Evolutionary conservation across 345 rosid genomes (phyloP), one percentile per base, ranked within the genome.

Genomic region (Garcia nutans): DNA sequence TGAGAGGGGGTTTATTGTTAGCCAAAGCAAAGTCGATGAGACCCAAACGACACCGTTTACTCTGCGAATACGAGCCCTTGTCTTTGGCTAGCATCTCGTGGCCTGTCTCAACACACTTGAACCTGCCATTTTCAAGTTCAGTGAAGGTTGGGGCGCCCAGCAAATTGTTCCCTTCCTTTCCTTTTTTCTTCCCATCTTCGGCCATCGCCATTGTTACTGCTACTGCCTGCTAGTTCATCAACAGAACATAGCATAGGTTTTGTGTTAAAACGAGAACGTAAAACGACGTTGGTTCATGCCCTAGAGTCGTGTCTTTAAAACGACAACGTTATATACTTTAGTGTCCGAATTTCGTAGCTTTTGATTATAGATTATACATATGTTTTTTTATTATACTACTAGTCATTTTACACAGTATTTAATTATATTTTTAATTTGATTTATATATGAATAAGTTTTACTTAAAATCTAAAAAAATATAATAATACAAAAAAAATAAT

Each of bases 1-100:
- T 89, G 85, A 95, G 89, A 82, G 97, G 99, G 63, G 97, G 69
- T 13, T 81, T 93, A 2, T 82, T 86, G 72, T 69, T 87, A 74
- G 90, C 80, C 72, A 95, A 22, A 78, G 96, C 88, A 60, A 85
- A 88, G 84, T 93, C 93, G 77, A 93, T 84, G 78, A 95, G 97
- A 33, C 97, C 98, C 60, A 95, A 58, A 69, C 96, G 99, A 58
- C 98, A 91, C 42, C 97, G 91, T 77, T 93, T 95, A 70, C 90
- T 90, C 58, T 66, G 81, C 31, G 93, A 77, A 75, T 93, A 95
- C 5, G 91, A 79, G 6, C 84, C 96, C 74, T 83, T 83, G 84
- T 90, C 97, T 84, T 87, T 89, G 49, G 78, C 71, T 4, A 93
- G 69, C 88, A 89, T 57, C 80, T 93, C 94, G 84, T 93, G 97